Evolutionary conservation across 352 stramenopile species (phyloP).

Genomic region (Phytophthora tentaculata): DNA sequence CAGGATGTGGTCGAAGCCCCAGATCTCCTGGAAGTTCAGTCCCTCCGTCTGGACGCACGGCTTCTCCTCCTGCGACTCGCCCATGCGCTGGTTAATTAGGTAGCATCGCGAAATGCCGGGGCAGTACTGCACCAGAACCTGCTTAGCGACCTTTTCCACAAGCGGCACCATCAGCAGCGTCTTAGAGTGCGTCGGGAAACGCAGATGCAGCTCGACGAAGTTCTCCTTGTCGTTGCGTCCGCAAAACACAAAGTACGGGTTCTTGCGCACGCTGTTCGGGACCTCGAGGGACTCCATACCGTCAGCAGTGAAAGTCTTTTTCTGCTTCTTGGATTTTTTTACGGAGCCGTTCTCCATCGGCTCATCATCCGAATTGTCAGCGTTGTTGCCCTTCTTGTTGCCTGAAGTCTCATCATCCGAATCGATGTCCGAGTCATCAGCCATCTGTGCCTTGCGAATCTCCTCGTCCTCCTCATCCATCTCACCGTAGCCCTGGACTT

Average conservation of each 20-base stretch:
- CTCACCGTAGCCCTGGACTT: conserved; percentile 89
- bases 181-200: conserved; percentile 90
- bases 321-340: conserved; percentile 37
- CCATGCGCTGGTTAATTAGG: conserved; percentile 89
- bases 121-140: conserved; percentile 89
- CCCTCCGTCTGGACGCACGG: conserved; percentile 94
- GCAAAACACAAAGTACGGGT: conserved; percentile 88
- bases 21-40: conserved; percentile 99
- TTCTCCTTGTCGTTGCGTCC: conserved; percentile 81
- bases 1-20: conserved; percentile 91
- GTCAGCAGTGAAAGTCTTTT: conserved; percentile 53
- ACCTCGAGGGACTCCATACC: conserved; percentile 82
- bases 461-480: conserved; percentile 96
- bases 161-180: conserved; percentile 91
- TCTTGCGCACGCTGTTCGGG: conserved; percentile 80
- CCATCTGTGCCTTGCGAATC: conserved; percentile 63
- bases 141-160: conserved; percentile 84
- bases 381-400: conserved; percentile 42
- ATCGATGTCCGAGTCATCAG: conserved; percentile 68
- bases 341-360: conserved; percentile 40
- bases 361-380: conserved; percentile 44
- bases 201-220: conserved; percentile 85
- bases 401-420: conserved; percentile 51
- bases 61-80: conserved; percentile 79
- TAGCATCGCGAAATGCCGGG: conserved; percentile 90